Conservation (phyloP, 768 basidiomycete genomes). For the Clitopilus passeckerianus region DNA sequence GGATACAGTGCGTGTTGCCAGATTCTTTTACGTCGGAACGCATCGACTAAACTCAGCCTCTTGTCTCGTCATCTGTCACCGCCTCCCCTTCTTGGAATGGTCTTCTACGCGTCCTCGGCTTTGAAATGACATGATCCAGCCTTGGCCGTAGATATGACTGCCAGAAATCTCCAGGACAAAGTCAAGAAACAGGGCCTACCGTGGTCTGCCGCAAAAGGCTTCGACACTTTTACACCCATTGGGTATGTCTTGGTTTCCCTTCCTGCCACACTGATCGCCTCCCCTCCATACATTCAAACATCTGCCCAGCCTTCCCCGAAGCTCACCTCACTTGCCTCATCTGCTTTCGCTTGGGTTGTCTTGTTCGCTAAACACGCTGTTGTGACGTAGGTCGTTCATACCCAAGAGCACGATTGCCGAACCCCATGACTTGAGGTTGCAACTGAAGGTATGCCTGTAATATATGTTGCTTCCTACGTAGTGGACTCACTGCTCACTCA, state of each 20-base stretch:
- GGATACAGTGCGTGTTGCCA: constrained; percentile 70
- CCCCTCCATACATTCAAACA: background rate
- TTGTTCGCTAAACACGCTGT: background rate
- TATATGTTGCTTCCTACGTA: background rate
- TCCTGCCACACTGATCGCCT: constrained; percentile 2
- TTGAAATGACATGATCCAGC: constrained; percentile 38
- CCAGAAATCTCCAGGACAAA: constrained; percentile 89
- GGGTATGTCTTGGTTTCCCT: constrained; percentile 43
- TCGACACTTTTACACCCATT: constrained; percentile 93
- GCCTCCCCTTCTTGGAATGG: background rate
- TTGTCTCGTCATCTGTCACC: background rate
- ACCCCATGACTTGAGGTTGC: constrained; percentile 71
- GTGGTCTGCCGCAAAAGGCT: constrained; percentile 96
- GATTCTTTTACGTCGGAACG: background rate
- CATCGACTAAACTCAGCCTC: background rate
- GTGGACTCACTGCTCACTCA: background rate
- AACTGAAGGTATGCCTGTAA: constrained; percentile 53
- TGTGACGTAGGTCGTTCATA: constrained; percentile 61
- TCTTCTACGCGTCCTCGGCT: background rate
- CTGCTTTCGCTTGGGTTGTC: constrained; percentile 1
- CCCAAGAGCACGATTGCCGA: constrained; percentile 66
- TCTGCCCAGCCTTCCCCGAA: background rate
- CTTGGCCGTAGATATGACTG: constrained; percentile 94
- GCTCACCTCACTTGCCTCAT: background rate
- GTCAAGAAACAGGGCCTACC: constrained; percentile 94